Evolutionary conservation across 768 basidiomycete genomes (phyloP), one percentile per base, ranked within the genome.

Genomic region (Kwoniella sp.): DNA sequence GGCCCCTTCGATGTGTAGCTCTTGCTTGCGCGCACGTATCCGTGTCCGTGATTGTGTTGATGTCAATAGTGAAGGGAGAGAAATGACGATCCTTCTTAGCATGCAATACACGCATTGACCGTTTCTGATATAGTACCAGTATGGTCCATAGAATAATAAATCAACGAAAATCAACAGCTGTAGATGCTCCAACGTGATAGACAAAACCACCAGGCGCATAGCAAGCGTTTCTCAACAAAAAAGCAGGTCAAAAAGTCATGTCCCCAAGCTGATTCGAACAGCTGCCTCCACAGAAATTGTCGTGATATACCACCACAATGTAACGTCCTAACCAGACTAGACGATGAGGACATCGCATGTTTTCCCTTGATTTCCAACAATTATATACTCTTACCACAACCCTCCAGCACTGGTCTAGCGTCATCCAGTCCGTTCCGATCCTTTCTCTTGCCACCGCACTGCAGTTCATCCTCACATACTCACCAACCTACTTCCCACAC

Each of bases 251-350:
- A 64, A 64, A 64, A 30, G 27, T 25, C 47, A 29, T 64, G 62
- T 64, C 62, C 52, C 62, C 12, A 40, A 64, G 62, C 62, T 64
- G 62, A 64, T 48, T 64, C 62, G 62, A 64, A 64, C 62, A 64
- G 62, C 62, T 64, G 62, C 51, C 49, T 64, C 55, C 47, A 64
- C 62, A 64, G 62, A 22, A 50, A 50, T 48, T 54, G 53, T 57
- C n/a, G 60, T 33, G 36, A 13, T 17, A 13, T 17, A 25, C 40
- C 54, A 57, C 62, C 62, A 64, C 62, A 64, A 64, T 51, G 62
- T 64, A 27, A 64, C 62, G 62, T 64, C 47, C 62, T 64, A 57
- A 64, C 62, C 62, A 62, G 55, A 57, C 62, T 64, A 64, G 47
- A 64, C 62, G 55, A 64, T 40, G 12, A 53, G 40, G 62, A 64